Evolutionary conservation across 2,329 filamentous ascomycete species (phyloP).

Genomic region (Botrytis deweyae): DNA sequence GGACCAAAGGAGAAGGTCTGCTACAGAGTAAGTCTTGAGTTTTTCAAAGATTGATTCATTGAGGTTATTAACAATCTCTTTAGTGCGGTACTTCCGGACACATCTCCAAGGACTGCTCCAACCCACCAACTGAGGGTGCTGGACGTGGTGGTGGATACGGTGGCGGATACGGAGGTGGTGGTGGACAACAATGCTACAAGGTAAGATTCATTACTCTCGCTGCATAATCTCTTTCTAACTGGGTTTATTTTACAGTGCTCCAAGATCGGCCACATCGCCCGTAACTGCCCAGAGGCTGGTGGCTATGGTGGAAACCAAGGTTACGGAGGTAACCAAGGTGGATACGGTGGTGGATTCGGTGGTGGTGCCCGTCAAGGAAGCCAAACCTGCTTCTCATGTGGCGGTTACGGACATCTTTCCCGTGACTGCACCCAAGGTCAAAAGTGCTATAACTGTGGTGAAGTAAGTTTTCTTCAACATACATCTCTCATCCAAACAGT

Average conservation of each 20-base stretch:
- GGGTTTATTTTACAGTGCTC: conserved; percentile 62
- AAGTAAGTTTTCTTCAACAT: conserved; percentile 68
- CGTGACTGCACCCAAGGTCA: conserved; percentile 96
- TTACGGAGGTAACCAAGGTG: conserved; percentile 41
- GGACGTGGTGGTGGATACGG: conserved; percentile 37
- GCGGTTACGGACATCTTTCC: conserved; percentile 95
- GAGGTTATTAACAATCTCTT: not conserved
- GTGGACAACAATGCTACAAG: conserved; percentile 83
- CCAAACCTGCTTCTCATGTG: conserved; percentile 98
- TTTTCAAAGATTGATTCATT: not conserved
- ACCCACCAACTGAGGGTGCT: conserved; percentile 38
- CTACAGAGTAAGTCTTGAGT: conserved; percentile 51
- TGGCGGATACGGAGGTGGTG: conserved; percentile 43
- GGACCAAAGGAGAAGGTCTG: conserved; percentile 84
- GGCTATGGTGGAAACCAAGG: conserved; percentile 41
- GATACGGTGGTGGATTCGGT: conserved; percentile 44
- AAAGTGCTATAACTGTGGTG: conserved; percentile 99
- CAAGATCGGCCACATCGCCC: conserved; percentile 93
- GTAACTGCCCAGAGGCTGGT: conserved; percentile 71
- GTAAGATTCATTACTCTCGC: conserved; percentile 27
- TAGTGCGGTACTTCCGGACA: conserved; percentile 77
- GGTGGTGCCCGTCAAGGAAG: conserved; percentile 54
- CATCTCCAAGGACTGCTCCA: conserved; percentile 73
- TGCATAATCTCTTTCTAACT: conserved; percentile 16
- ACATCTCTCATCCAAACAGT: not conserved